A percentile compares a stretch with the other conserved stretches of the same genome.
phyloP scores from a whole-genome alignment of 2,329 filamentous ascomycete species.

The Cercospora sesami region DNA sequence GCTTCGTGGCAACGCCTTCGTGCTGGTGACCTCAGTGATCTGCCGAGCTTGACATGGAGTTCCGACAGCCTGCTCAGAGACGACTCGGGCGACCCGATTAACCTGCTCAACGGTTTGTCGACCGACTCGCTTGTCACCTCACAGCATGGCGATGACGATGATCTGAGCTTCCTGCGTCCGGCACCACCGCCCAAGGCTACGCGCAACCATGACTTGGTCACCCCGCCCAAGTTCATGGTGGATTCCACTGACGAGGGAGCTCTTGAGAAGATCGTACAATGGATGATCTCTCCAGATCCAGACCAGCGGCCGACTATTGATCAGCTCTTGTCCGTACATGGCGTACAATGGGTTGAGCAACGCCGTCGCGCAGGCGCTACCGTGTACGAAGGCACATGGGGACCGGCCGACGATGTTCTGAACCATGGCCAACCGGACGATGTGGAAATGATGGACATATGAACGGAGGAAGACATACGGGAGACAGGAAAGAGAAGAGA shows the following conservation, averaged over 20 bases:
- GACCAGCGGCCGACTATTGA: constrained; percentile 70
- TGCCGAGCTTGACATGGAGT: constrained; percentile 84
- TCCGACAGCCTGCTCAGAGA: constrained; percentile 71
- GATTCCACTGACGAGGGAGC: constrained; percentile 70
- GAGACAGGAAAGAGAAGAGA: background rate
- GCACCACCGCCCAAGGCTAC: constrained; percentile 29
- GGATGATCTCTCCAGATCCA: constrained; percentile 82
- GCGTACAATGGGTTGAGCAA: constrained; percentile 75
- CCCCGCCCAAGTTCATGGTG: constrained; percentile 87
- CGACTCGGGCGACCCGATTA: constrained; percentile 64
- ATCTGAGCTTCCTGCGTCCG: constrained; percentile 42
- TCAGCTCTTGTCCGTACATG: constrained; percentile 70
- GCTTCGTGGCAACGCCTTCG: constrained; percentile 86
- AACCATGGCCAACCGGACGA: constrained; percentile 47
- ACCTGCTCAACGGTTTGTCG: constrained; percentile 37
- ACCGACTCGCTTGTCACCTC: constrained; percentile 33
- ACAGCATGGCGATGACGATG: constrained; percentile 42
- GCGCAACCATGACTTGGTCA: constrained; percentile 56
- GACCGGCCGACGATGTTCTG: constrained; percentile 68
- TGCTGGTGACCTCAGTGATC: constrained; percentile 82
- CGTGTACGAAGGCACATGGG: constrained; percentile 94
- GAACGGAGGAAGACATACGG: constrained; percentile 14
- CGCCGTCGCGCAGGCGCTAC: constrained; percentile 86
- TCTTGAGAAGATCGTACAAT: constrained; percentile 78
- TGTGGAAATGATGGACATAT: constrained; percentile 63